A percentile compares a stretch with the other conserved stretches of the same genome.
Conservation (phyloP, 31 red algal genomes). For the Bonnemaisonia californica region DNA sequence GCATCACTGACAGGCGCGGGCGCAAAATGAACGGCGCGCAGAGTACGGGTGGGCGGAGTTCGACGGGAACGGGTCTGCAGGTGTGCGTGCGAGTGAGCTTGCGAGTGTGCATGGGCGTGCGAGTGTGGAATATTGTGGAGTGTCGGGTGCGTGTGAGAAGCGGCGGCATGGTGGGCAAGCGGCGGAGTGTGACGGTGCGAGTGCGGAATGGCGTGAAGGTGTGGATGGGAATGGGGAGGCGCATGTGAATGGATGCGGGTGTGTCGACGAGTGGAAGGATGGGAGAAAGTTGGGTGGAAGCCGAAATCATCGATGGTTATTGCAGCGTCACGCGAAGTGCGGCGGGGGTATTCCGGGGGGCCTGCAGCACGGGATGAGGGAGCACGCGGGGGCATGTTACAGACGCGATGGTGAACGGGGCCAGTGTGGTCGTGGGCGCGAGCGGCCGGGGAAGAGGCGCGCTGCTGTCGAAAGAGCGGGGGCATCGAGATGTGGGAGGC, state of each 20-base stretch:
- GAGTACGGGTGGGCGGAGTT: neutral
- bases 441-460: neutral
- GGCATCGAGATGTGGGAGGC: neutral
- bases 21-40: neutral
- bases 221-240: neutral
- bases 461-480: neutral
- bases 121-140: neutral
- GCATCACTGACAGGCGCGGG: neutral
- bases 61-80: neutral
- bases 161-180: neutral
- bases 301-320: too few relatives aligned
- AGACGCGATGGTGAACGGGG: neutral
- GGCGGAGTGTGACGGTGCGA: neutral
- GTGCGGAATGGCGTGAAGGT: neutral
- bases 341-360: too few relatives aligned
- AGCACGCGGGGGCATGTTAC: neutral
- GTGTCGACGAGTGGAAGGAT: neutral
- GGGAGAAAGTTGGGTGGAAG: too few relatives aligned
- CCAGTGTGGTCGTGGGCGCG: constrained; percentile 4
- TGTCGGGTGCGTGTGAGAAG: neutral
- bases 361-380: too few relatives aligned
- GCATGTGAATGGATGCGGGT: neutral
- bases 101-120: neutral
- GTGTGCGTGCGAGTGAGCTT: neutral
- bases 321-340: too few relatives aligned